These are phyloP conservation scores for Colletotrichum godetiae DNA, from an alignment of 2,329 filamentous ascomycete species.

Conservation along the genomic window DNA sequence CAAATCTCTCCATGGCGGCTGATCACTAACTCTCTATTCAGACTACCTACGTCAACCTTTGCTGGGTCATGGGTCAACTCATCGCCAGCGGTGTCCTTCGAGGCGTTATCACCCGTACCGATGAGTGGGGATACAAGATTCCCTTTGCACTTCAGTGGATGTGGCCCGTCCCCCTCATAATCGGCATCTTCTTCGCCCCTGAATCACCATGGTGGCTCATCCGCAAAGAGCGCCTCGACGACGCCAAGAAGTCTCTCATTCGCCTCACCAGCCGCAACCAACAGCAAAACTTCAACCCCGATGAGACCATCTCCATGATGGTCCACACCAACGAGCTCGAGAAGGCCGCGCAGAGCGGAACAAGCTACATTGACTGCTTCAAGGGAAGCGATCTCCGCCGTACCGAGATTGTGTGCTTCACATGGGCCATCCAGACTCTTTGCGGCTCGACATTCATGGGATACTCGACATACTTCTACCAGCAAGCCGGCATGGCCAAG, in stretches of 20 bases:
- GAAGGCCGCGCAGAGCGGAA: conserved; percentile 51
- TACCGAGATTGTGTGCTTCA: conserved; percentile 55
- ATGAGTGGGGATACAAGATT: conserved; percentile 59
- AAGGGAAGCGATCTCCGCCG: conserved; percentile 56
- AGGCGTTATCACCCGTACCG: conserved; percentile 48
- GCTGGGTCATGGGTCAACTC: conserved; percentile 62
- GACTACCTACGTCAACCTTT: conserved; percentile 59
- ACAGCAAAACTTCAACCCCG: conserved; percentile 47
- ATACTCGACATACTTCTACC: conserved; percentile 54
- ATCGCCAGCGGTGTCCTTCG: conserved; percentile 56
- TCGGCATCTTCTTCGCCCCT: conserved; percentile 56
- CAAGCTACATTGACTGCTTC: conserved; percentile 60
- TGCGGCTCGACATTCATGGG: conserved; percentile 52
- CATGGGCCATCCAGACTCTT: conserved; percentile 54
- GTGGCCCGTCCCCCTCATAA: conserved; percentile 57
- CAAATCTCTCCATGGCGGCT: background rate
- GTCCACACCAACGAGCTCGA: conserved; percentile 62
- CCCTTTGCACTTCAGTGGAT: conserved; percentile 63
- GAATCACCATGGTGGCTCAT: conserved; percentile 65
- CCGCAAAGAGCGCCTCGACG: conserved; percentile 50
- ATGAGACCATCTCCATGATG: conserved; percentile 63
- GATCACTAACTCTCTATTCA: conserved; percentile 41
- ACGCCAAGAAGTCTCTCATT: conserved; percentile 51
- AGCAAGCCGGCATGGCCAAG: conserved; percentile 53
- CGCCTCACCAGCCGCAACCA: conserved; percentile 50